Evolutionary conservation across 2,329 filamentous ascomycete species (phyloP).

Genomic region (Fusarium oligoseptatum): DNA sequence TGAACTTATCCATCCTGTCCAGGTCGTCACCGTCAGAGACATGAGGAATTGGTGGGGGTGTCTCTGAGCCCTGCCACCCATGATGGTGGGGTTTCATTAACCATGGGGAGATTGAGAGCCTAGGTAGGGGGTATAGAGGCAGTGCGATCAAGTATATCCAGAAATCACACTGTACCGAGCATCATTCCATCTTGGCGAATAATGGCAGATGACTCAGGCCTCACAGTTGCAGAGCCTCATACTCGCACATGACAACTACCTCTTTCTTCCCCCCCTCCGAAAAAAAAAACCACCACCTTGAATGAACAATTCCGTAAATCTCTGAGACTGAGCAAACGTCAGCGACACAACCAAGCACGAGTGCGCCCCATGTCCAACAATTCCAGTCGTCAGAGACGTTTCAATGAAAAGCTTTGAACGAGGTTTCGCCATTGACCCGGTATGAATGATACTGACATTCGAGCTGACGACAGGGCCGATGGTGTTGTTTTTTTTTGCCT

Average conservation of each 20-base stretch:
- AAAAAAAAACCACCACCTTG: neutral
- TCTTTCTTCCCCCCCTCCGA: neutral
- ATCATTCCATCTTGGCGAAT: neutral
- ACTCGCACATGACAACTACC: conserved; percentile 27
- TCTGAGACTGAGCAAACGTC: conserved; percentile 27
- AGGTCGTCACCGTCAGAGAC: conserved; percentile 17
- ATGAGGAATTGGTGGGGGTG: conserved; percentile 38
- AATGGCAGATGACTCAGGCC: conserved; percentile 29
- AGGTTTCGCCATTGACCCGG: conserved; percentile 5
- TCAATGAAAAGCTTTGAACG: conserved; percentile 9
- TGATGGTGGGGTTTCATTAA: conserved; percentile 37
- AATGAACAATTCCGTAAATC: conserved; percentile 31
- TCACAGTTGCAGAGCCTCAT: conserved; percentile 31
- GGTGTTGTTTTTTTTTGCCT: neutral
- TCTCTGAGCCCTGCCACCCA: conserved; percentile 19
- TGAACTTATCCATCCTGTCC: conserved; percentile 33
- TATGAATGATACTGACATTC: conserved; percentile 8
- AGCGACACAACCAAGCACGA: conserved; percentile 28
- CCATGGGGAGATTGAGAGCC: conserved; percentile 10
- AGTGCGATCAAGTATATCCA: conserved; percentile 12
- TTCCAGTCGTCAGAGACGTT: conserved; percentile 34
- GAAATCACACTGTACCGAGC: conserved; percentile 11
- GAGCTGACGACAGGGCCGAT: conserved; percentile 1
- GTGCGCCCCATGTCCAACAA: conserved; percentile 33
- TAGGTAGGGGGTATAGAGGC: conserved; percentile 3